Evolutionary conservation across 805 yeast species (phyloP), one percentile per base, ranked within the genome.

Genomic region (Wickerhamomyces rabaulensis): DNA sequence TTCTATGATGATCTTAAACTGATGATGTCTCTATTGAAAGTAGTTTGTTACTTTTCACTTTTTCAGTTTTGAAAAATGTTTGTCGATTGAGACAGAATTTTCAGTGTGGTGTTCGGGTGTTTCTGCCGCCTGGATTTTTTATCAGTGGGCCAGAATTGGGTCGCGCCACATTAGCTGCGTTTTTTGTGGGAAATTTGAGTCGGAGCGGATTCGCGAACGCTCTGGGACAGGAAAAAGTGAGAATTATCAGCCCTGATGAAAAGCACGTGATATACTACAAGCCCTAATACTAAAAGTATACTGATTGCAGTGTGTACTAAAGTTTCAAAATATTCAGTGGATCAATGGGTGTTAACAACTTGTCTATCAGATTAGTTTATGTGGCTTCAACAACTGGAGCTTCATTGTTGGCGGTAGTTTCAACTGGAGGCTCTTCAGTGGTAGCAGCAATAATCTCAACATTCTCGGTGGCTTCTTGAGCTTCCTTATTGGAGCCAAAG

Each of bases 41-140:
- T 42, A 42, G 43, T 23, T 33, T 33, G 19, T 33, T 33, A 33
- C 36, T 33, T 33, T 37, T 48, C 55, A 57, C 60, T 58, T 58
- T 58, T 58, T 58, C 63, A 58, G 57, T 53, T 57, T 49, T 46
- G 41, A 54, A 57, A 57, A 57, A 48, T 55, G 60, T 55, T 57
- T 57, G 58, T 48, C 39, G 43, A 33, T 22, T 45, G 49, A 43
- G 45, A 35, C 19, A 31, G 16, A 26, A 15, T 37, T 20, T 38
- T 27, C 43, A 8, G 9, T 19, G 33, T 40, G 52, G 48, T 54
- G 58, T 50, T 19, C 31, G 52, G 58, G 39, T 54, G 58, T 47
- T 21, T 7, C 3, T 7, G 2, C n/a, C n/a, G n/a, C n/a, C n/a
- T n/a, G n/a, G n/a, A n/a, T n/a, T n/a, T n/a, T n/a, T n/a, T n/a